phyloP scores from a whole-genome alignment of 2,329 filamentous ascomycete species.

The Aspergillus spinulosporus region DNA sequence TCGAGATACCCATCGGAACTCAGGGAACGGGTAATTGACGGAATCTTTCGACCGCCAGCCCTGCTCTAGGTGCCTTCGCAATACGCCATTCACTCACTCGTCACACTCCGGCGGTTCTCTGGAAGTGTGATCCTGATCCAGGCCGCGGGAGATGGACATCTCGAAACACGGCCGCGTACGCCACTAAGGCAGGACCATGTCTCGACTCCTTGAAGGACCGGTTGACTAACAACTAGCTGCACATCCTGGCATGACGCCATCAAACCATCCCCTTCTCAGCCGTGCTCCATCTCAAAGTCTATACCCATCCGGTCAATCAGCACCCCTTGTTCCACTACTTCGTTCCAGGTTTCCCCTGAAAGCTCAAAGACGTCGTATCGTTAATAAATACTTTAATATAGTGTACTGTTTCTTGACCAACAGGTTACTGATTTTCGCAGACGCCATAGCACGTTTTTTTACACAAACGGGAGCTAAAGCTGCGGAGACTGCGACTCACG shows the following conservation, averaged over 20 bases:
- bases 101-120: background rate
- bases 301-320: constrained; percentile 1
- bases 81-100: background rate
- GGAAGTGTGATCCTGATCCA: background rate
- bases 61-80: background rate
- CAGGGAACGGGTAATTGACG: constrained; percentile 4
- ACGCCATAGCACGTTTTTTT: background rate
- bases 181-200: constrained; percentile 28
- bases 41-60: background rate
- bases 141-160: constrained; percentile 27
- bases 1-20: constrained; percentile 2
- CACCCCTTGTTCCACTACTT: background rate
- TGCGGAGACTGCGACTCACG: background rate
- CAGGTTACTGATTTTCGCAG: background rate
- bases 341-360: background rate
- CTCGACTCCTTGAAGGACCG: constrained; percentile 17
- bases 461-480: background rate
- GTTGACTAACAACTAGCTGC: constrained; percentile 20
- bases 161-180: constrained; percentile 26
- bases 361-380: background rate
- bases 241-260: constrained; percentile 28
- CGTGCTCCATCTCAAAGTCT: background rate
- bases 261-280: background rate
- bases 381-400: background rate
- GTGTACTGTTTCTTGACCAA: background rate